Conservation (phyloP, 352 stramenopile species). For the Phytophthora sp. region DNA sequence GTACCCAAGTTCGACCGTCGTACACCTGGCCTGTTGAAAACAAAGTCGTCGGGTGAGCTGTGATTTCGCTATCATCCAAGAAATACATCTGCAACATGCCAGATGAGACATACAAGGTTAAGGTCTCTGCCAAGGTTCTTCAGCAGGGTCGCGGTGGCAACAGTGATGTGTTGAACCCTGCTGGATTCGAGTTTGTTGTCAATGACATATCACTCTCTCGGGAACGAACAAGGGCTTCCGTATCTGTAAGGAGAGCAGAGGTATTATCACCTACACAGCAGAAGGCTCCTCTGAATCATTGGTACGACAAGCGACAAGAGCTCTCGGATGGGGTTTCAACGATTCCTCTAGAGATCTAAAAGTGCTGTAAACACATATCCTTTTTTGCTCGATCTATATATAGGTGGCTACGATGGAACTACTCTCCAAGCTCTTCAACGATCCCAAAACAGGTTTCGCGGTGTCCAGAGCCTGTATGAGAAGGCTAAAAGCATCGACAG, state of each 20-base stretch:
- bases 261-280: neutral
- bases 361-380: too few relatives aligned
- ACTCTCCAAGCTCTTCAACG: too few relatives aligned
- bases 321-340: neutral
- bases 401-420: too few relatives aligned
- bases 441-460: too few relatives aligned
- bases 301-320: neutral
- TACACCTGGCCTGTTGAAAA: neutral
- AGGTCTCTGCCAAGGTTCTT: neutral
- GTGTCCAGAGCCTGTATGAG: too few relatives aligned
- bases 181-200: neutral
- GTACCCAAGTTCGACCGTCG: neutral
- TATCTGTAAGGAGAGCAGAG: neutral
- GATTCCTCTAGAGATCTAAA: too few relatives aligned
- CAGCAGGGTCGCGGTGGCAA: neutral
- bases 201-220: neutral
- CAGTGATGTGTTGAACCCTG: neutral
- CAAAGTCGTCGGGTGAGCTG: neutral
- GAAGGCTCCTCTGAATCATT: neutral
- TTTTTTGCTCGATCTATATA: too few relatives aligned
- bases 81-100: neutral
- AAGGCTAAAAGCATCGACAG: too few relatives aligned
- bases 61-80: neutral
- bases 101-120: neutral
- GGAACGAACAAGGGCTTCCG: neutral